Base-by-base conservation (phyloP, 768 basidiomycete species). In the Imleria badia region DNA sequence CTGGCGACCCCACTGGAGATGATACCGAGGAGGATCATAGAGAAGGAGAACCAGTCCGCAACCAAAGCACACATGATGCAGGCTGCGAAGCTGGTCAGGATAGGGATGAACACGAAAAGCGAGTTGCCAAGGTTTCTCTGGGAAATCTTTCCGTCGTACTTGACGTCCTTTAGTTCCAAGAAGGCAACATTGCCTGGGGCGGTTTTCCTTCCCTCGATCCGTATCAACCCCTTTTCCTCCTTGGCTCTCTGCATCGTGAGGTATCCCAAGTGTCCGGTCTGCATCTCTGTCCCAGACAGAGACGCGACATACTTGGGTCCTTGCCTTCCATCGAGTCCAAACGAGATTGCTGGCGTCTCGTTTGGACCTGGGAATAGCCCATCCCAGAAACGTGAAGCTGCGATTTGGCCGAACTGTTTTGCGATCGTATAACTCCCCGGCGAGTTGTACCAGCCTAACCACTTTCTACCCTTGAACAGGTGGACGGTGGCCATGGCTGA, bases 391-490 rank as follows among this genome's bases (percentile, higher is more conserved):
- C 61, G 61, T 6, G 65, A 58, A 14, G 51, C 52, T 8, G 72
- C 70, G 11, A 73, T 30, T 26, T 63, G 62, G 13, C 69, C 70
- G 20, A 69, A 74, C 15, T 48, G 60, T 48, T 67, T 74, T 4
- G 72, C 73, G 20, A 75, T 48, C 1, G 58, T 64, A 23, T 71
- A 72, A 49, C 73, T 71, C 13, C 73, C 73, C 0, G 74, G 73
- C 8, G 72, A 71, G 41, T 74, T 75, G 48, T 75, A 72, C 68
- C 67, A 74, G 8, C 73, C 72, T 3, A 74, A 35, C 69, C 67
- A 75, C 46, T 31, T 63, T 59, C 71, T 61, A 2, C 67, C 70
- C 20, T 55, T 30, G 55, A 66, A 70, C 3, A 74, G 38, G 47
- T 73, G 73, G 3, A 74, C 65, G 31, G 69, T 66, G 10, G 68